These are phyloP conservation scores for Solanum raphanifolium DNA, from an alignment of 257 asterid genomes.

Conservation along the genomic window DNA sequence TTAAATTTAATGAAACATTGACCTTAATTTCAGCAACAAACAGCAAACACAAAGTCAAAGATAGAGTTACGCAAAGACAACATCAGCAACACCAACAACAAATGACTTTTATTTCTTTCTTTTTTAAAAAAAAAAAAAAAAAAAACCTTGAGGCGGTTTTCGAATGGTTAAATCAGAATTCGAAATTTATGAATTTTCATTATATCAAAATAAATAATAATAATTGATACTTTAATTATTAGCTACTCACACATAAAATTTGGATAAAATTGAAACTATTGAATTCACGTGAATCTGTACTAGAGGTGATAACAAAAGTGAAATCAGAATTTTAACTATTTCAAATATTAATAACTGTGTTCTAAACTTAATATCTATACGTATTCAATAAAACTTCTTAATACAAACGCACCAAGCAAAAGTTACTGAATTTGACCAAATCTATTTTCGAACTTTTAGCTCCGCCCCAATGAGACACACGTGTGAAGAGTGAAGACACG, in stretches of 20 bases:
- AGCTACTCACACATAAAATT: neutral
- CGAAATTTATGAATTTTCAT: neutral
- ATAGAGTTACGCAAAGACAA: slow-evolving; percentile 3
- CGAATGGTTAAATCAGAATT: neutral
- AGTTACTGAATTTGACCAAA: neutral
- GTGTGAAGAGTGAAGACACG: slow-evolving; percentile 18
- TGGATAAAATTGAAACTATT: neutral
- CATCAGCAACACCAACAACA: slow-evolving; percentile 7
- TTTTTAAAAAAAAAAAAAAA: neutral
- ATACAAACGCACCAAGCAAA: neutral
- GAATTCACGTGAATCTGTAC: neutral
- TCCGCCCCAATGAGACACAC: neutral
- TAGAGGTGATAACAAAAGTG: neutral
- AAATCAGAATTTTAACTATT: too few relatives aligned
- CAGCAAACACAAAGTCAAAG: slow-evolving; percentile 17
- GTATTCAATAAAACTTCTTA: too few relatives aligned
- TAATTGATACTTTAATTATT: too few relatives aligned
- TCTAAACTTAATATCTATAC: neutral
- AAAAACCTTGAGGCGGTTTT: neutral
- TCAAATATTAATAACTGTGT: too few relatives aligned
- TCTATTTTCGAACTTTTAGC: neutral
- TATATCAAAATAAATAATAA: neutral
- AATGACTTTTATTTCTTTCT: neutral
- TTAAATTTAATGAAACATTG: neutral
- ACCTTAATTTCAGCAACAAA: slow-evolving; percentile 14